Conservation (phyloP, 805 yeast genomes). For the Kockiozyma suomiensis region DNA sequence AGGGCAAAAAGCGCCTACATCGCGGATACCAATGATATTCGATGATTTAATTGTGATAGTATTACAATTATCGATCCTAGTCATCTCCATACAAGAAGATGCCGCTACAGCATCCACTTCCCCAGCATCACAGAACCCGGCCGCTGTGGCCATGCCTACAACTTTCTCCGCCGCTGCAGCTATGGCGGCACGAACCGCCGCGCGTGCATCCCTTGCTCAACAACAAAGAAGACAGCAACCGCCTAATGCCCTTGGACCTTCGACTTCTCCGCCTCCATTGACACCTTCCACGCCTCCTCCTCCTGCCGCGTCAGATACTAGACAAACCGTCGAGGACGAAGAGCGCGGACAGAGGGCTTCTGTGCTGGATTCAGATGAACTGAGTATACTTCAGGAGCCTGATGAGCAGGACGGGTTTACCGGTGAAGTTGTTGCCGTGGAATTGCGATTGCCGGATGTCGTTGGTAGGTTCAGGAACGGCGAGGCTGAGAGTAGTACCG, state of each 20-base stretch:
- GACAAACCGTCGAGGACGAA: constrained; percentile 23
- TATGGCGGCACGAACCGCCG: constrained; percentile 14
- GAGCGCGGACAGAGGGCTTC: constrained; percentile 16
- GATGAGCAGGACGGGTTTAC: constrained; percentile 31
- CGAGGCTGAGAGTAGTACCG: neutral
- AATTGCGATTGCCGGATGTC: constrained; percentile 20
- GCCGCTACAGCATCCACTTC: neutral
- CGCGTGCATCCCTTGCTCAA: constrained; percentile 2
- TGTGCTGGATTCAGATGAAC: neutral
- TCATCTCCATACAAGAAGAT: constrained; percentile 7
- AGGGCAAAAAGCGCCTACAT: constrained; percentile 31
- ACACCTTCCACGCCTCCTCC: neutral
- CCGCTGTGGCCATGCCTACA: constrained; percentile 2
- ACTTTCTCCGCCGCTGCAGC: constrained; percentile 19
- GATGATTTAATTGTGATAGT: constrained; percentile 15
- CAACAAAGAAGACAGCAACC: constrained; percentile 4
- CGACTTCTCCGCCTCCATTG: constrained; percentile 9
- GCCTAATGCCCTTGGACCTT: neutral
- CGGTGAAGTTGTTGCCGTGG: constrained; percentile 31
- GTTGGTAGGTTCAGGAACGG: constrained; percentile 8
- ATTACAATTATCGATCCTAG: constrained; percentile 20
- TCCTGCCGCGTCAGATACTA: neutral
- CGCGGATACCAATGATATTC: constrained; percentile 15
- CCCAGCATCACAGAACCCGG: neutral
- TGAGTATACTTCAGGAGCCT: constrained; percentile 3